These are phyloP conservation scores for Calocera cornea DNA, from an alignment of 768 basidiomycete species.

Conservation along the genomic window DNA sequence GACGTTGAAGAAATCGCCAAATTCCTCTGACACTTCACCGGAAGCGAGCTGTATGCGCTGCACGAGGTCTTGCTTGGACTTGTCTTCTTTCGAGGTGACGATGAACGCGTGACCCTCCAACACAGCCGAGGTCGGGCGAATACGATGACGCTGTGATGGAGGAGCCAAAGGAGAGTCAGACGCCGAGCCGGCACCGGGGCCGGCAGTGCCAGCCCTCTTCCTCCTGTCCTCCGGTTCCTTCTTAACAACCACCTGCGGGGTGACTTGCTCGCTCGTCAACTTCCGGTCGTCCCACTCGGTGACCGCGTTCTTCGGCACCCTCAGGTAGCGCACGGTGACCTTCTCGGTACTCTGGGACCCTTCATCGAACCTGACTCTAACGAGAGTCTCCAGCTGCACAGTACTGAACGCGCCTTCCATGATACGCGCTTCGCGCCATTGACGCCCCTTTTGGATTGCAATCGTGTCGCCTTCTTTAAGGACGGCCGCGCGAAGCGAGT, in stretches of 20 bases:
- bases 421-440: not conserved
- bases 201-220: not conserved
- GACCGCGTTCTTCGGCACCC: not conserved
- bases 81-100: not conserved
- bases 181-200: not conserved
- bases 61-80: not conserved
- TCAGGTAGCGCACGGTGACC: conserved; percentile 2
- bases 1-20: conserved; percentile 12
- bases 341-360: not conserved
- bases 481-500: not conserved
- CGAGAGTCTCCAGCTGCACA: not conserved
- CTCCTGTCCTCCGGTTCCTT: not conserved
- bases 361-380: not conserved
- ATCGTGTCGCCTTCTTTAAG: not conserved
- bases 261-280: conserved; percentile 9
- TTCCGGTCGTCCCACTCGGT: conserved; percentile 14
- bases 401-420: not conserved
- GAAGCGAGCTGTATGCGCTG: not conserved
- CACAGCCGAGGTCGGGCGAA: not conserved
- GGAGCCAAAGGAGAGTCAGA: not conserved
- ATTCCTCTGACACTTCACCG: conserved; percentile 12
- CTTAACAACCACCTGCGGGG: not conserved
- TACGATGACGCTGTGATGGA: not conserved
- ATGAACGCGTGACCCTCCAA: not conserved
- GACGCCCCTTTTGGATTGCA: not conserved